A percentile compares a stretch with the other conserved stretches of the same genome.
phyloP scores from a whole-genome alignment of 2,329 filamentous ascomycete species.

The Cercospora nicotianae region DNA sequence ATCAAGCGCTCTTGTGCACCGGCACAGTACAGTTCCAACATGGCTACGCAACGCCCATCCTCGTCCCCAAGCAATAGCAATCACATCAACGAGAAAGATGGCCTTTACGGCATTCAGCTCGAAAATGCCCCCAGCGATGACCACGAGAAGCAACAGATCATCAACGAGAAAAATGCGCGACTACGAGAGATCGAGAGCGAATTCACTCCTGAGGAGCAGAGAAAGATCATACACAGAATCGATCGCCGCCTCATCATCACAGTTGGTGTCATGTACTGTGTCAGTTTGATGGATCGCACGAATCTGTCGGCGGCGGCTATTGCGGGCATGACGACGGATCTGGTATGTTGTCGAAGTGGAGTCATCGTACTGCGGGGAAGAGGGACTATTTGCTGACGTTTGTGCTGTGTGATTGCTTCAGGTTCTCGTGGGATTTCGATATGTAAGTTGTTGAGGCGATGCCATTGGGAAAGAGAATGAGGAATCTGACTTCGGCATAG shows the following conservation, averaged over 20 bases:
- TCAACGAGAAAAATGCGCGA: constrained; percentile 7
- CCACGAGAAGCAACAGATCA: constrained; percentile 1
- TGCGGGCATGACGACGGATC: constrained; percentile 56
- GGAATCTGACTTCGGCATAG: constrained; percentile 37
- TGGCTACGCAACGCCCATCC: neutral
- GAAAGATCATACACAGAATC: constrained; percentile 63
- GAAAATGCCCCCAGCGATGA: constrained; percentile 3
- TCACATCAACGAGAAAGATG: constrained; percentile 11
- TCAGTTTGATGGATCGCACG: constrained; percentile 59
- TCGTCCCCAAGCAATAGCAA: neutral
- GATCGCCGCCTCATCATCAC: constrained; percentile 55
- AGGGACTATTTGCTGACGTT: neutral
- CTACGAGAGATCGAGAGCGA: constrained; percentile 18
- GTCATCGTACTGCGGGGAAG: neutral
- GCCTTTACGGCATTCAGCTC: constrained; percentile 9
- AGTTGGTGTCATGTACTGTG: constrained; percentile 38
- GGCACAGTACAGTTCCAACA: neutral
- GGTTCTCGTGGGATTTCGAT: neutral
- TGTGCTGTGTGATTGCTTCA: neutral
- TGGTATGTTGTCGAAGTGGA: constrained; percentile 21
- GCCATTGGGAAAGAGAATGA: neutral
- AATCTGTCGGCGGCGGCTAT: constrained; percentile 73
- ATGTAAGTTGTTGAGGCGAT: neutral
- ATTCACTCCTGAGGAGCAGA: constrained; percentile 28
- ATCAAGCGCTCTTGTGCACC: neutral